Evolutionary conservation across 176 grass and related monocot species (phyloP), one percentile per base, ranked within the genome.

Genomic region (Triticum monococcum): DNA sequence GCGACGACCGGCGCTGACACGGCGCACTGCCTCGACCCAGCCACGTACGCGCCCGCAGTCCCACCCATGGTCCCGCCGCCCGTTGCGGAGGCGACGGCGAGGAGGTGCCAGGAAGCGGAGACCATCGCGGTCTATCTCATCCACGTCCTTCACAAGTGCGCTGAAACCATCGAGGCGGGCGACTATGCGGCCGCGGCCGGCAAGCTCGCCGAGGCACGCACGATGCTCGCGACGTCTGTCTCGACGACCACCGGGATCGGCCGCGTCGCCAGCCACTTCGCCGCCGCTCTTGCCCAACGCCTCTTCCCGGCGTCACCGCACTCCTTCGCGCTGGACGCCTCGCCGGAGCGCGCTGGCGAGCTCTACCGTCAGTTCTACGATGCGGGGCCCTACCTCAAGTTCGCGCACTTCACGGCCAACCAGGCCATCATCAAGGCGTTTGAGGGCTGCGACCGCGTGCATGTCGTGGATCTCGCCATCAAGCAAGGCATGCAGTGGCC

Each of bases 321-420:
- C 16, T 3, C 31, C 9, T 20, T 23, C 71, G 41, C 5, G 56
- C 4, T 1, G 57, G 1, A 17, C 32, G 0, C 33, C 64, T 32
- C 16, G 54, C 72, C 24, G 14, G 50, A 88, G 11, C 12, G 84
- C 1, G 40, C 71, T 3, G 62, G 62, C 0, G 77, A 91, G 3
- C 67, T 93, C 2, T 85, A 90, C 76, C 78, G 66, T 26, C 80
- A 85, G 9, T 98, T 93, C 89, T 93, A 98, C 78, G 86, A 93
- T 12, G 86, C 83, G 3, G 89, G 87, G 67, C 95, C 95, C 0
- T 93, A 90, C 87, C 85, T 98, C 8, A 93, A 92, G 81, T 98
- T 98, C 45, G 91, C 91, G 0, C 86, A 95, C 84, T 92, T 93
- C 82, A 87, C 89, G 22, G 87, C 95, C 16, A 97, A 94, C 66